Evolutionary conservation across 257 asterid species (phyloP), one percentile per base, ranked within the genome.

Genomic region (Jacaranda mimosifolia): DNA sequence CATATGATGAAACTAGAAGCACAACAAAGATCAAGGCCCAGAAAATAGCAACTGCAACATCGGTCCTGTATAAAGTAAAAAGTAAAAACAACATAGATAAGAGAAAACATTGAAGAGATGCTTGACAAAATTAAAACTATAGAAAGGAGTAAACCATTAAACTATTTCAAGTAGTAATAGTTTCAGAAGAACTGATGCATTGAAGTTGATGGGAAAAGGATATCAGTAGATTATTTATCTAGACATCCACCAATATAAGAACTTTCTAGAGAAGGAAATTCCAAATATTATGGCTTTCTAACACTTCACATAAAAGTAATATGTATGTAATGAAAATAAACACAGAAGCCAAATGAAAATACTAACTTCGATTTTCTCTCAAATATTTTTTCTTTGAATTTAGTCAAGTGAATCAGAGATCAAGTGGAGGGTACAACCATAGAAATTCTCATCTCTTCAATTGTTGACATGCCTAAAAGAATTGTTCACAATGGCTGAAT

Each of bases 1-100:
- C 59, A 73, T 90, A 91, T 9, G 94, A 91, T 75, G 87, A 77
- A 72, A 90, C 36, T 76, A 90, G 79, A 75, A 91, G 91, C 79
- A 82, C 73, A 12, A 75, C 21, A 76, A 88, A 90, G 72, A 83
- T 82, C 63, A 82, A 70, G 57, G 89, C 90, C 74, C 82, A 88
- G 53, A 81, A 77, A 64, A 87, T 42, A 73, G 96, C 92, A 65
- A 84, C 87, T 17, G 86, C 86, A 70, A 88, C 92, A 81, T 91
- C 96, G 68, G 74, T 74, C 97, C 97, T 91, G 93, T 79, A 83
- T 43, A 60, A 75, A 69, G 67, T 7, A 21, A 60, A 60, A 75
- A 69, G 67, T 7, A 21, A 60, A 58, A 52, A 72, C 15, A 73
- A 51, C 36, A 76, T n/a, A 19, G 45, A 18, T 42, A 56, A 18